These are phyloP conservation scores for Amauroascus niger DNA, from an alignment of 2,329 filamentous ascomycete genomes.

Conservation along the genomic window DNA sequence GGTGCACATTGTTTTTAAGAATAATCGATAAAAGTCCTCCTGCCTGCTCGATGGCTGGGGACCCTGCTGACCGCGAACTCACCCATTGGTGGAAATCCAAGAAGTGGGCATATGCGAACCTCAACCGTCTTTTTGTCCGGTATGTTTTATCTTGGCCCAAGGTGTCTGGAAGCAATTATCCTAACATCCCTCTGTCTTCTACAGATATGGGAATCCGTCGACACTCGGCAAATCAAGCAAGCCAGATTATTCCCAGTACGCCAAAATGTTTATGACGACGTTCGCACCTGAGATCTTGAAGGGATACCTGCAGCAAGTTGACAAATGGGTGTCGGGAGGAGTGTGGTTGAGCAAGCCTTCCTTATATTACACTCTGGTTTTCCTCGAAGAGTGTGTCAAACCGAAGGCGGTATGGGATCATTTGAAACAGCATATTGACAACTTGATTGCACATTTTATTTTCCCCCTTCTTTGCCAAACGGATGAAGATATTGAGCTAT, in stretches of 20 bases:
- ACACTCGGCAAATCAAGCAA: slow-evolving; percentile 63
- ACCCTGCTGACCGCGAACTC: slow-evolving; percentile 73
- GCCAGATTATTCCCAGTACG: slow-evolving; percentile 68
- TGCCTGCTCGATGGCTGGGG: slow-evolving; percentile 65
- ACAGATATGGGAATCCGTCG: slow-evolving; percentile 78
- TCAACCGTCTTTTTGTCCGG: slow-evolving; percentile 92
- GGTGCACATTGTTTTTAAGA: slow-evolving; percentile 90
- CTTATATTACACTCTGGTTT: slow-evolving; percentile 85
- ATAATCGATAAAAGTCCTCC: slow-evolving; percentile 81
- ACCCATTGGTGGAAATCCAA: slow-evolving; percentile 99
- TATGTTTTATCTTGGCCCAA: slow-evolving; percentile 34
- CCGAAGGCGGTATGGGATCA: slow-evolving; percentile 96
- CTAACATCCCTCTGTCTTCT: background rate
- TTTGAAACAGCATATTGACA: slow-evolving; percentile 85
- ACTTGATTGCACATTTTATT: slow-evolving; percentile 84
- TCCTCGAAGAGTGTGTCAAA: slow-evolving; percentile 93
- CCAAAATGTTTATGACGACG: slow-evolving; percentile 80
- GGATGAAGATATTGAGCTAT: slow-evolving; percentile 85
- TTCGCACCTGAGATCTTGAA: slow-evolving; percentile 95
- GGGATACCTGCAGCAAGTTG: slow-evolving; percentile 85
- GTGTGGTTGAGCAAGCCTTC: slow-evolving; percentile 92
- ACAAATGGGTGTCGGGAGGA: slow-evolving; percentile 93
- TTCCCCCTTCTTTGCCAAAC: slow-evolving; percentile 92
- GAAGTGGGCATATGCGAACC: slow-evolving; percentile 98
- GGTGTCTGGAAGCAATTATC: background rate